Base-by-base conservation (phyloP, 108 stramenopile genomes). In the Phaeodactylum tricornutum region DNA sequence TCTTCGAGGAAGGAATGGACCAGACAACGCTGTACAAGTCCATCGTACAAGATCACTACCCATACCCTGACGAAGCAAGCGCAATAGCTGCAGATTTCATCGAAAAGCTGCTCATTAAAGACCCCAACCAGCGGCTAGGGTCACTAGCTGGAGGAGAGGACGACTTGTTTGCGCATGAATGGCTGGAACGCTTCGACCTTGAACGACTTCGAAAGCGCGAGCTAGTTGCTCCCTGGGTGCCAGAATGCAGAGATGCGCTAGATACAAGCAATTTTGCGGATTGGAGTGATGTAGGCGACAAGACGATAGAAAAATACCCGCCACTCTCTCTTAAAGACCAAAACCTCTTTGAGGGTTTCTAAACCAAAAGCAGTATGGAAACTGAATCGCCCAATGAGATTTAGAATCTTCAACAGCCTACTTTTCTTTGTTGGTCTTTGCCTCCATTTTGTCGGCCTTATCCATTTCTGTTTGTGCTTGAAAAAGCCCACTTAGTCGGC, bases 211-310 rank as follows among this genome's bases (percentile, higher is more conserved):
- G 49, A 14, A 37, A 45, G 16, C 87, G 78, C 61, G 50, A 68
- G 36, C 17, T 93, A n/a, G 55, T 60, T 22, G 84, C 97, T 4
- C 95, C 95, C 2, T 95, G 88, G 87, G 66, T 81, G 34, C 96
- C 96, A 1, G 49, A 45, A 21, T 59, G 90, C 38, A 69, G 49
- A 40, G 65, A 83, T 41, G 54, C 71, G 29, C 57, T 91, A 25
- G 91, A 93, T 43, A 19, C 39, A 12, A 35, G 14, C 14, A 16
- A 41, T 27, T 63, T 63, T 29, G 54, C 39, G 9, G 43, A 63
- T 30, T 63, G 54, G 54, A 43, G 51, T 33, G 43, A 63, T 48
- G 22, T 87, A 29, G 88, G 23, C 17, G 62, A 63, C 40, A 63
- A 55, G 46, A 66, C 28, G 6, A 55, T 21, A 7, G 23, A 52